Conservation (phyloP, 371 early-diverging fungal species). For the Haplosporangium sp. region DNA sequence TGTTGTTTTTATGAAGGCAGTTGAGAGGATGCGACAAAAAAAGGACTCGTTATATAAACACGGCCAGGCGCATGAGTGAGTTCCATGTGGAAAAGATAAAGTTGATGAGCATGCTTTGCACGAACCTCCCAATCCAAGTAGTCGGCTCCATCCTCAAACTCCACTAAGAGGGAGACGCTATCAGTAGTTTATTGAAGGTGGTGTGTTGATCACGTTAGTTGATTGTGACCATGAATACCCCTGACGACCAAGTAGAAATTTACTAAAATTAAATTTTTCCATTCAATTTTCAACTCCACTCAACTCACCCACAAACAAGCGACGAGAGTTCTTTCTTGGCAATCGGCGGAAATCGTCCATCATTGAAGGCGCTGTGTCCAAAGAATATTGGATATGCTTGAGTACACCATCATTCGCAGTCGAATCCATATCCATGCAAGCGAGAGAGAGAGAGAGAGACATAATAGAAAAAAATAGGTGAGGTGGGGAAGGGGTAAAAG, state of each 20-base stretch:
- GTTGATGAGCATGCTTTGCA: not conserved
- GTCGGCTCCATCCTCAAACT: constrained; percentile 82
- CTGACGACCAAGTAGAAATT: not conserved
- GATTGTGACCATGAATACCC: not conserved
- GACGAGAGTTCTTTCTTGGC: constrained; percentile 67
- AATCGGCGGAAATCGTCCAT: constrained; percentile 88
- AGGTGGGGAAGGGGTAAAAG: no score
- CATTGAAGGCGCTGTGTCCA: constrained; percentile 75
- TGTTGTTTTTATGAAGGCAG: not conserved
- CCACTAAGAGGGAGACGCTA: constrained; percentile 83
- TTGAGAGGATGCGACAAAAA: not conserved
- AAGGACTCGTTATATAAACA: not conserved
- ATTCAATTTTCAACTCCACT: not conserved
- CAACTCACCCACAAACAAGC: constrained; percentile 68
- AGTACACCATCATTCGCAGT: no score
- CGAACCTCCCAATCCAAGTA: constrained; percentile 88
- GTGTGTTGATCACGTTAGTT: not conserved
- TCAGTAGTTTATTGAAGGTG: not conserved
- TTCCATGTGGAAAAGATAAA: constrained; percentile 2
- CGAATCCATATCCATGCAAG: not conserved
- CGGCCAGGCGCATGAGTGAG: not conserved
- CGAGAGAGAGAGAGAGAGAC: constrained; percentile 1
- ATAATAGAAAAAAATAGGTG: not conserved
- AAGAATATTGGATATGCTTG: no score
- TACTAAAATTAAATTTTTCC: not conserved